These are phyloP conservation scores for Coemansia brasiliensis DNA, from an alignment of 192 early-diverging fungal genomes.

Conservation along the genomic window DNA sequence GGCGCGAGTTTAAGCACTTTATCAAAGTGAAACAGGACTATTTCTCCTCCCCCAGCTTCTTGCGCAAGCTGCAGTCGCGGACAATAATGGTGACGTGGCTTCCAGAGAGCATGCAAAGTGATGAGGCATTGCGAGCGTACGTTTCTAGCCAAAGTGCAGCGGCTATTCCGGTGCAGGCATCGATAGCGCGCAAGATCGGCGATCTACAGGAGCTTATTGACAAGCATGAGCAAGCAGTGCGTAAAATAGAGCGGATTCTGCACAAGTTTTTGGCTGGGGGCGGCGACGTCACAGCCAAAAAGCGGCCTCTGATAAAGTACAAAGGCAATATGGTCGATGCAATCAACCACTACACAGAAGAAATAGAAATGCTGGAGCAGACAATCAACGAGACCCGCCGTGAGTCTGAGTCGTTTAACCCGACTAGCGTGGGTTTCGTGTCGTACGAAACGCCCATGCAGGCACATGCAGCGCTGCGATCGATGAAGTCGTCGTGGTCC, in stretches of 20 bases:
- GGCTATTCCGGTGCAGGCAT: conserved; percentile 57
- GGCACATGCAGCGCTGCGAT: conserved; percentile 47
- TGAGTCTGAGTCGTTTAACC: conserved; percentile 52
- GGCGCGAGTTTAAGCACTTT: conserved; percentile 57
- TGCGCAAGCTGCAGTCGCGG: conserved; percentile 64
- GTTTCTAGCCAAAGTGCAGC: conserved; percentile 45
- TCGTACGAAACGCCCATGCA: conserved; percentile 60
- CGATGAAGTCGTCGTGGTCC: conserved; percentile 28
- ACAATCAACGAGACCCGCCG: conserved; percentile 57
- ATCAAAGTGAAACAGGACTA: conserved; percentile 56
- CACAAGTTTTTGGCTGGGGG: conserved; percentile 54
- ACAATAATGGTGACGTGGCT: conserved; percentile 69
- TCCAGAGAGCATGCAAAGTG: conserved; percentile 59
- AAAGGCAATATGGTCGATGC: conserved; percentile 61
- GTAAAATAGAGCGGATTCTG: conserved; percentile 64
- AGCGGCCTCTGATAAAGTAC: conserved; percentile 48
- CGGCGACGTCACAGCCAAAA: conserved; percentile 25
- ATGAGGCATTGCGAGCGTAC: conserved; percentile 57
- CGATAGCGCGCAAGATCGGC: conserved; percentile 66
- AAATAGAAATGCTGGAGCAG: conserved; percentile 59
- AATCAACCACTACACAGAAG: conserved; percentile 68
- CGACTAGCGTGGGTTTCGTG: conserved; percentile 71
- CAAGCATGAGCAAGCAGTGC: conserved; percentile 63
- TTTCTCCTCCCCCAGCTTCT: conserved; percentile 62
- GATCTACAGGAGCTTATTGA: conserved; percentile 66